Percentiles rank a stretch among this genome's conserved stretches.
These are phyloP conservation scores for Eimeria sp. DNA, from an alignment of 169 alveolate genomes.

Conservation along the genomic window DNA sequence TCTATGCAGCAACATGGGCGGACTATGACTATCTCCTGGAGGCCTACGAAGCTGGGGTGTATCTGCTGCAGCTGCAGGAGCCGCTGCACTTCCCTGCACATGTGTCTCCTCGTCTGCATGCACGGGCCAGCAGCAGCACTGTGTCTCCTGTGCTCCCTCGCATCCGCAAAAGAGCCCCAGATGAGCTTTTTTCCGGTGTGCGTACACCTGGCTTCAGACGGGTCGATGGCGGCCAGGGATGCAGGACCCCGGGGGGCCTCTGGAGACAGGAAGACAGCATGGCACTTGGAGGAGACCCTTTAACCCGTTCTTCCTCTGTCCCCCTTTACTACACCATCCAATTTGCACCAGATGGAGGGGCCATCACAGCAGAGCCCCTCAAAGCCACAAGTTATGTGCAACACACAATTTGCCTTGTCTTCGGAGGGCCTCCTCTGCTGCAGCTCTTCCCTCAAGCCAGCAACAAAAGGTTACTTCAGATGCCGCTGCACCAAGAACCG, in stretches of 20 bases:
- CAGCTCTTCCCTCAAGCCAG: not conserved
- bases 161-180: not conserved
- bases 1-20: conserved; percentile 25
- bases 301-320: not conserved
- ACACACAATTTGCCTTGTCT: conserved; percentile 43
- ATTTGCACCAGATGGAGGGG: not conserved
- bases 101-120: not conserved
- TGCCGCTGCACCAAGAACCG: conserved; percentile 12
- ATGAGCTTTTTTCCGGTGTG: not conserved
- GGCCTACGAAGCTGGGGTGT: conserved; percentile 36
- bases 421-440: conserved; percentile 57
- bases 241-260: not conserved
- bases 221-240: not conserved
- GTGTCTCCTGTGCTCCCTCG: conserved; percentile 12
- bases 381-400: conserved; percentile 5
- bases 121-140: not conserved
- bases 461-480: not conserved
- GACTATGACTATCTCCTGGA: conserved; percentile 11
- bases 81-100: conserved; percentile 17
- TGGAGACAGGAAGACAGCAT: not conserved
- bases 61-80: conserved; percentile 16
- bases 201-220: conserved; percentile 3
- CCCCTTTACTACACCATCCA: conserved; percentile 40
- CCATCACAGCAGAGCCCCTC: not conserved
- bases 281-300: not conserved